These are phyloP conservation scores for Xylaria sp. DNA, from an alignment of 2,329 filamentous ascomycete genomes.

Conservation along the genomic window DNA sequence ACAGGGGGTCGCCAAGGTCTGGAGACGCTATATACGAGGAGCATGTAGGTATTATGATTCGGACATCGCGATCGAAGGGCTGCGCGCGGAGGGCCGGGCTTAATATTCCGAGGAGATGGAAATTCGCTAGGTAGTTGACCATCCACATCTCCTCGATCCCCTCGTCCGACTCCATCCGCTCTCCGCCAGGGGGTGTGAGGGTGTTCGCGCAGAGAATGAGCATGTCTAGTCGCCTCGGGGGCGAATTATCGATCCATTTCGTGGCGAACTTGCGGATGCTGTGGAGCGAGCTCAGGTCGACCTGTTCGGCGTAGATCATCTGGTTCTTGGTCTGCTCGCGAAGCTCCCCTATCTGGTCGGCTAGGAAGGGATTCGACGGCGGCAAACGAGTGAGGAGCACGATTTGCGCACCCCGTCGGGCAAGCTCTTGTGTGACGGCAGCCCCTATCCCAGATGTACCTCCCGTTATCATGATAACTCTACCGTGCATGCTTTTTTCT, in stretches of 20 bases:
- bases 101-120: constrained; percentile 90
- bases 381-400: constrained; percentile 87
- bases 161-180: constrained; percentile 72
- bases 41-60: constrained; percentile 87
- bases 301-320: constrained; percentile 94
- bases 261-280: constrained; percentile 94
- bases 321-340: constrained; percentile 80
- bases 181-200: constrained; percentile 73
- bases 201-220: constrained; percentile 87
- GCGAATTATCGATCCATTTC: constrained; percentile 96
- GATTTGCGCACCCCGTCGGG: constrained; percentile 85
- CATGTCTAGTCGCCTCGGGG: constrained; percentile 89
- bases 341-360: constrained; percentile 91
- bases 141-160: constrained; percentile 92
- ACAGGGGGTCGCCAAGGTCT: constrained; percentile 66
- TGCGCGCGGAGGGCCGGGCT: constrained; percentile 91
- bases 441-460: constrained; percentile 94
- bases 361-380: constrained; percentile 85
- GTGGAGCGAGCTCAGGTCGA: constrained; percentile 87
- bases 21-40: constrained; percentile 85
- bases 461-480: constrained; percentile 92
- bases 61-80: constrained; percentile 91
- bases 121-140: constrained; percentile 94
- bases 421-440: constrained; percentile 77
- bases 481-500: constrained; percentile 89